Base-by-base conservation (phyloP, 495 filamentous ascomycete species). In the Hapsidospora chrysogenum region DNA sequence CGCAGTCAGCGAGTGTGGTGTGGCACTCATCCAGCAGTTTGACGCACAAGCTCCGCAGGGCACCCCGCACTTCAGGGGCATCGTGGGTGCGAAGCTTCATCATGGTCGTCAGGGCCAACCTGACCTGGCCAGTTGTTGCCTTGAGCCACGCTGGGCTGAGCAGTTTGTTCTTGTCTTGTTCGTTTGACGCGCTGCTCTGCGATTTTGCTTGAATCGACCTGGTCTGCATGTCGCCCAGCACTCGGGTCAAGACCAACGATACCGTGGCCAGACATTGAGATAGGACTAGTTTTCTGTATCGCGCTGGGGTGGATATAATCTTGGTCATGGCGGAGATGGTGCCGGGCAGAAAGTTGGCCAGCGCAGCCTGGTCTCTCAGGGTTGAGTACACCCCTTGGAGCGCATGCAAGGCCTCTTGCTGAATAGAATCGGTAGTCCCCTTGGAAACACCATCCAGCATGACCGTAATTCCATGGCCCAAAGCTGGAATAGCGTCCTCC, bases 341-440 rank as follows among this genome's bases (percentile, higher is more conserved):
- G 6, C 92, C 82, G 6, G 89, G 89, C 44, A 95, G 70, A 42
- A 96, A 85, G 32, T 69, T 82, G 3, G 79, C 78, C 31, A 92
- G 63, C 3, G 81, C 70, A 8, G 80, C 64, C 31, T 66, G 65
- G 48, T 89, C 80, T 38, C 57, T 67, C 13, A 92, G 64, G 15
- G 70, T 68, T 10, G 47, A 41, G 39, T 75, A 68, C 20, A 92
- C 58, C 5, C 64, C 61, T 9, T 74, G 47, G n/a, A 92, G 51
- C 15, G 81, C 70, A 9, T 56, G 48, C 3, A 81, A 56, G 4
- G 82, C 81, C 34, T 76, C 61, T 2, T 78, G 40, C 43, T 83
- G 83, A 3, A 85, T 54, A 21, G 70, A 61, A 33, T 66, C 48
- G 1, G 77, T 78, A 7, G 58, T 50, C 6, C 68, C 68, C 38